These are phyloP conservation scores for Aspergillus sp. DNA, from an alignment of 2,329 filamentous ascomycete species.

Conservation along the genomic window DNA sequence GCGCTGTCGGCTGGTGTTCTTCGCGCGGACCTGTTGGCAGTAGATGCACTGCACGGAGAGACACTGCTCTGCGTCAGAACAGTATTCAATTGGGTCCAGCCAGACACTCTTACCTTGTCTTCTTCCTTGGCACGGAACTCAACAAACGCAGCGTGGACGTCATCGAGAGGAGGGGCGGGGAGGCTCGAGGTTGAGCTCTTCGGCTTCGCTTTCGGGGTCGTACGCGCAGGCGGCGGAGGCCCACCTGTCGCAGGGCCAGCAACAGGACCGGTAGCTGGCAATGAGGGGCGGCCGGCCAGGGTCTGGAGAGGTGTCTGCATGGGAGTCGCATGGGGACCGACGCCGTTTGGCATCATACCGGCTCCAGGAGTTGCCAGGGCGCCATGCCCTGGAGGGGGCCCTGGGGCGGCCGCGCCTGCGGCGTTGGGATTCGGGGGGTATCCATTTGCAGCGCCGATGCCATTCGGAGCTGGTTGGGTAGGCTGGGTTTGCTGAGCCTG, in stretches of 20 bases:
- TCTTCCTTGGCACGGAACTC: conserved; percentile 54
- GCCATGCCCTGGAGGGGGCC: conserved; percentile 36
- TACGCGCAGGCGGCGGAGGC: conserved; percentile 38
- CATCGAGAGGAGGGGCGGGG: conserved; percentile 53
- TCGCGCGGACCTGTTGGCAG: conserved; percentile 55
- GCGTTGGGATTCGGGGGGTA: conserved; percentile 49
- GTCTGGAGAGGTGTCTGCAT: conserved; percentile 49
- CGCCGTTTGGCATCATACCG: conserved; percentile 50
- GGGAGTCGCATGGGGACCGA: conserved; percentile 48
- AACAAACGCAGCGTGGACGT: conserved; percentile 55
- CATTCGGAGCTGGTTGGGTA: conserved; percentile 43
- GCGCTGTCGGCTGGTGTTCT: conserved; percentile 56
- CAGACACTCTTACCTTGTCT: conserved; percentile 43
- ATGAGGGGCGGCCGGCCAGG: conserved; percentile 44
- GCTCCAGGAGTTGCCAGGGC: conserved; percentile 49
- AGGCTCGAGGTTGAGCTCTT: conserved; percentile 46
- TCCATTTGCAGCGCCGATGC: conserved; percentile 47
- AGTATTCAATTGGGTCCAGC: background rate
- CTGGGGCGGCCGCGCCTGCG: conserved; percentile 37
- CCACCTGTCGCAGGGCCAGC: conserved; percentile 36
- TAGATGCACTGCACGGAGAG: conserved; percentile 56
- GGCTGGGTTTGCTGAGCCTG: conserved; percentile 48
- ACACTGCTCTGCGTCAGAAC: conserved; percentile 37
- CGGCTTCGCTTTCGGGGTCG: conserved; percentile 44
- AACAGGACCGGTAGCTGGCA: conserved; percentile 44